Base-by-base conservation (phyloP, 2,329 filamentous ascomycete species). In the Epichloe uncinata region DNA sequence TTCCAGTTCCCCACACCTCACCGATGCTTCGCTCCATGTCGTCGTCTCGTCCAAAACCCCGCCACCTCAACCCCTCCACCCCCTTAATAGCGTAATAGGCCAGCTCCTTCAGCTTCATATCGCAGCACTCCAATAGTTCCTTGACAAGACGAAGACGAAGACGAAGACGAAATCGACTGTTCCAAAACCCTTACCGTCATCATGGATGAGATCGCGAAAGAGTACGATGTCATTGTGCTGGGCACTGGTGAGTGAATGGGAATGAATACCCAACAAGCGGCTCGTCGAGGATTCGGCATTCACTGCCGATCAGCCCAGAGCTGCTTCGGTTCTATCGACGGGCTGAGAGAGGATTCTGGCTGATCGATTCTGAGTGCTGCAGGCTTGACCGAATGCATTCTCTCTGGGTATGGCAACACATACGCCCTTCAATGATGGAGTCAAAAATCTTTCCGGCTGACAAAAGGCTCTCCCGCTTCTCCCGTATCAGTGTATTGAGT, bases 361-460 rank as follows among this genome's bases (percentile, higher is more conserved):
- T 63, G 57, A 60, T 56, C 12, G 20, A 15, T 46, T 43, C 45
- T 58, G 52, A 44, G 41, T 35, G 20, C 50, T 44, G 40, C 62
- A 95, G 91, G 93, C 66, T 73, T 98, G 79, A 97, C 91, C 56
- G 93, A 98, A 81, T 98, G 93, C 74, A 93, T 98, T 66, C 86
- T 98, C 61, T 96, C 91, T 67, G 93, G 91, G 89, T 95, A 85
- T 66, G 73, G 48, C 18, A 52, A 30, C 36, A n/a, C 41, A 36
- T 34, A 2, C 11, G n/a, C 4, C 33, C 15, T 44, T 30, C 12
- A 38, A 49, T 16, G 22, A 35, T 36, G 35, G n/a, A 13, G 33
- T 18, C n/a, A 11, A 18, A 37, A 20, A 20, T 20, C 13, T 6
- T 13, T 12, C 13, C 40, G 45, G 42, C 54, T 47, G 57, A 53